Evolutionary conservation across 768 basidiomycete genomes (phyloP).

Genomic region (Kondoa subrosea): DNA sequence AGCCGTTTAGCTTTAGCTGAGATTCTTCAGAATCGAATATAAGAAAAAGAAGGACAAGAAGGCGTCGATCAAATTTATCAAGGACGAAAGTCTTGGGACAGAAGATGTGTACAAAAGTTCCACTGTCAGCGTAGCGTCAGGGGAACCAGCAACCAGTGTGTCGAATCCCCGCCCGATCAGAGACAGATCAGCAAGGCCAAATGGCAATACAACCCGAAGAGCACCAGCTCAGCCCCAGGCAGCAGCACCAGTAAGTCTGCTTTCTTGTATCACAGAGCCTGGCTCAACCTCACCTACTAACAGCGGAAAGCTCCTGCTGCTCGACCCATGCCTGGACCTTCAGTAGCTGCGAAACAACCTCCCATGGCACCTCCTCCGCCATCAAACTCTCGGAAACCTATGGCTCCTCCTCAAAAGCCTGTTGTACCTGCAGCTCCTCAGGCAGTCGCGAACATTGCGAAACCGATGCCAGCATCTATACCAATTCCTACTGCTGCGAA

Average conservation of each 20-base stretch:
- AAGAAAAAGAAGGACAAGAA: conserved; percentile 95
- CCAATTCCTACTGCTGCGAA: not conserved
- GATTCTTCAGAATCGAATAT: conserved; percentile 54
- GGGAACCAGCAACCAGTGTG: conserved; percentile 71
- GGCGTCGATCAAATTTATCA: conserved; percentile 65
- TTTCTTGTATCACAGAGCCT: too few species aligned
- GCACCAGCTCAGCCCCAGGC: conserved; percentile 28
- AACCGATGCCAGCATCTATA: conserved; percentile 1
- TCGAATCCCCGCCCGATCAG: conserved; percentile 61
- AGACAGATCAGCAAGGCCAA: conserved; percentile 49
- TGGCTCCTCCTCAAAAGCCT: conserved; percentile 27
- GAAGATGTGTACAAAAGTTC: conserved; percentile 89
- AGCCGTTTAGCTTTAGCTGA: not conserved
- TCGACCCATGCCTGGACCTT: conserved; percentile 12
- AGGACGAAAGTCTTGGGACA: conserved; percentile 64
- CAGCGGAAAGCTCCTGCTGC: conserved; percentile 4
- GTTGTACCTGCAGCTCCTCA: conserved; percentile 3
- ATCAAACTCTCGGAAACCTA: conserved; percentile 28
- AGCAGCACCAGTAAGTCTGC: too few species aligned
- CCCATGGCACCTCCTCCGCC: conserved; percentile 18
- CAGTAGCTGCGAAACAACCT: conserved; percentile 34
- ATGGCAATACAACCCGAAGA: conserved; percentile 35
- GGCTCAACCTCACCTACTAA: too few species aligned
- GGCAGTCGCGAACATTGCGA: conserved; percentile 5
- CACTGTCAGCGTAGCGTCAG: conserved; percentile 67